Base-by-base conservation (phyloP, 345 rosid species). In the Brassica juncea region DNA sequence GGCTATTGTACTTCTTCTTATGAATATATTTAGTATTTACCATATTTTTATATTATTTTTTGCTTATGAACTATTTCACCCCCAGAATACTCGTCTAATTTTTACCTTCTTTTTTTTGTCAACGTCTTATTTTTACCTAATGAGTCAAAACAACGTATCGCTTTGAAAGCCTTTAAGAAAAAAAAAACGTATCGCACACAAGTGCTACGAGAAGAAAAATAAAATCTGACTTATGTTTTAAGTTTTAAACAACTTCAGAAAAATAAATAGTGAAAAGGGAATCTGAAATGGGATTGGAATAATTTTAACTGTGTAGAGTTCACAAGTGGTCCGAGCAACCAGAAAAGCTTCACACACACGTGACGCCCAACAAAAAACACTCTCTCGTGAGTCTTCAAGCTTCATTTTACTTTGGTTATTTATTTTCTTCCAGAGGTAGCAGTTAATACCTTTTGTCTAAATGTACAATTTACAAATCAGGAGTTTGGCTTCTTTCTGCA, bases 311-410 rank as follows among this genome's bases (percentile, higher is more conserved):
- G 25, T 54, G 60, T 54, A 54, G 25, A 7, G 60, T 54, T 52
- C 71, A 77, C 72, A 71, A 57, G 71, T 71, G 42, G 72, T 54
- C 81, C 65, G 71, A 72, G 11, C 77, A 78, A 64, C 44, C 34
- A 34, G 37, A 15, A 9, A 15, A 5, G 11, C n/a, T 72, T 78
- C 27, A 77, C 81, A 78, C 73, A 72, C 82, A 78, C 68, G 82
- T 72, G 77, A 78, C 19, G 60, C 27, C 11, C 34, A 71, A 62
- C 70, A 61, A 70, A 61, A 5, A 44, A 44, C 61, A 68, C 69
- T 44, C 69, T 23, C 71, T 77, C 71, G 75, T 42, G 71, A 25
- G 12, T 63, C 57, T 52, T 52, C 21, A 52, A 52, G 57, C 57
- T 52, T 52, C 57, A 52, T 52, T 52, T 52, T 49, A 28, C 69